Conservation (phyloP, 306 rosid genomes). For the Acacia melanoxylon region DNA sequence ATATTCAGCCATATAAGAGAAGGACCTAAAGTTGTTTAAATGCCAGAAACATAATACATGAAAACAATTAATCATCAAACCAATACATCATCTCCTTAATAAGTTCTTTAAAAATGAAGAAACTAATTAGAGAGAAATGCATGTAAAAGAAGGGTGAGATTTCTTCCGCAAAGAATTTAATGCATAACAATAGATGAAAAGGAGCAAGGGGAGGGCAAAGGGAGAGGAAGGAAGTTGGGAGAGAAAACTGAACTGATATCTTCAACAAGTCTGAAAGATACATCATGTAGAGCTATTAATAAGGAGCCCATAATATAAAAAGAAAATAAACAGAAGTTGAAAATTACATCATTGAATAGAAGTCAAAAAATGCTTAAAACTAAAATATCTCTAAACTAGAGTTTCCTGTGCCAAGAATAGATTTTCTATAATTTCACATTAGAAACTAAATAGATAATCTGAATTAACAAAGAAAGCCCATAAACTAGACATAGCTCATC, state of each 20-base stretch:
- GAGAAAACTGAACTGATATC: not conserved
- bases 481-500: not conserved
- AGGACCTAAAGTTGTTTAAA: not conserved
- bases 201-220: not conserved
- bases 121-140: not conserved
- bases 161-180: not conserved
- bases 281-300: not conserved
- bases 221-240: not conserved
- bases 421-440: not conserved
- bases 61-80: constrained; percentile 11
- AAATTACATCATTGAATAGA: not conserved
- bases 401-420: not conserved
- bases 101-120: not conserved
- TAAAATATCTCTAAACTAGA: not conserved
- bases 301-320: not conserved
- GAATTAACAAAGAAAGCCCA: not conserved
- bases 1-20: not conserved
- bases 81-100: not conserved
- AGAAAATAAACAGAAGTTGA: not conserved
- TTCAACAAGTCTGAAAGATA: not conserved
- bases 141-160: not conserved
- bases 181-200: not conserved
- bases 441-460: not conserved
- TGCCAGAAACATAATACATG: not conserved
- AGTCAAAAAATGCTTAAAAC: not conserved